Conservation (phyloP, 2,329 filamentous ascomycete species). For the Diaporthe sp. region DNA sequence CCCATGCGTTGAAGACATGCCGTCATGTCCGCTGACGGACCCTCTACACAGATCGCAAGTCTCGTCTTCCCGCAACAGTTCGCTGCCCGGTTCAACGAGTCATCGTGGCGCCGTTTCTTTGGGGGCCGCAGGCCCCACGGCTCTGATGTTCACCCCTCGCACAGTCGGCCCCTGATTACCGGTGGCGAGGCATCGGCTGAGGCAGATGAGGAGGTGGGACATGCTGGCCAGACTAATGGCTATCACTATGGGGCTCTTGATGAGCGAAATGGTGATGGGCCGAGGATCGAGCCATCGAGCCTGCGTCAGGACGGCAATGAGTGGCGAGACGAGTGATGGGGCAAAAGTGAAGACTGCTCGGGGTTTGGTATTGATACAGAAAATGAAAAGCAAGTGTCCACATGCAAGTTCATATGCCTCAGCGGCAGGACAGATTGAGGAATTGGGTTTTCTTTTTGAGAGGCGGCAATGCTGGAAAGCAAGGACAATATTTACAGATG, state of each 20-base stretch:
- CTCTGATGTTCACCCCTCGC: not conserved
- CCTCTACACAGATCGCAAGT: constrained; percentile 18
- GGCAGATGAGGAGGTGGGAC: constrained; percentile 35
- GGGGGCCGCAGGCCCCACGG: not conserved
- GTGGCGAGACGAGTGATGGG: constrained; percentile 35
- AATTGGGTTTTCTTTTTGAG: not conserved
- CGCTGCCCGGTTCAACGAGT: not conserved
- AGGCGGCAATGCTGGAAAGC: not conserved
- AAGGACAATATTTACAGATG: too few relatives aligned
- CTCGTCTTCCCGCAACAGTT: constrained; percentile 27
- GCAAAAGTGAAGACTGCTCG: too few relatives aligned
- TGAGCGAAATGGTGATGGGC: not conserved
- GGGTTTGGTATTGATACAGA: not conserved
- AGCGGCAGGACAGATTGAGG: not conserved
- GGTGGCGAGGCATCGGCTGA: constrained; percentile 14
- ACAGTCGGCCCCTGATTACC: constrained; percentile 34
- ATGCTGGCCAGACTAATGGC: not conserved
- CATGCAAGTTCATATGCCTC: not conserved
- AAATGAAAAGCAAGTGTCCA: not conserved
- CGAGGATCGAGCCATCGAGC: constrained; percentile 36
- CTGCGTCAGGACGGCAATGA: constrained; percentile 21
- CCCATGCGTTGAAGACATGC: not conserved
- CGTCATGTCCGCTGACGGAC: not conserved
- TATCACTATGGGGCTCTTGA: constrained; percentile 34
- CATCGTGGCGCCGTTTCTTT: constrained; percentile 26